phyloP scores from a whole-genome alignment of 2,329 filamentous ascomycete species.

The Cadophora gregata region DNA sequence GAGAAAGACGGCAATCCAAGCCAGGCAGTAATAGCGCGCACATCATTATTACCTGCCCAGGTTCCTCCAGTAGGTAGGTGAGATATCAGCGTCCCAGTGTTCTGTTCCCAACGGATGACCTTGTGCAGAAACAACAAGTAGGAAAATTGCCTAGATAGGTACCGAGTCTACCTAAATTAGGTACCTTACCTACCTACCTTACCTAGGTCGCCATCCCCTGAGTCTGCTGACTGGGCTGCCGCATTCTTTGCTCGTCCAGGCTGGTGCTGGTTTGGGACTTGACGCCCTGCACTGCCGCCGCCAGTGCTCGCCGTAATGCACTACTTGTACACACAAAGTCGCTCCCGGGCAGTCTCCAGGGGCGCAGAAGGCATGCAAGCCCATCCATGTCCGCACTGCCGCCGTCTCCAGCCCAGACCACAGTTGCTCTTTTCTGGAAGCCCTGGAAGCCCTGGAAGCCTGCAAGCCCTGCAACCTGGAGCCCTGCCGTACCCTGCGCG shows the following conservation, averaged over 20 bases:
- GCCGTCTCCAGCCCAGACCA: background rate
- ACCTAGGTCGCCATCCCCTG: constrained; percentile 9
- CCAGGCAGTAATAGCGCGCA: background rate
- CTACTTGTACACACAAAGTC: background rate
- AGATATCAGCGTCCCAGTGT: constrained; percentile 5
- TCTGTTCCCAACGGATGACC: constrained; percentile 7
- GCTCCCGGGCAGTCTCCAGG: background rate
- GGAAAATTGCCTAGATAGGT: too few relatives aligned
- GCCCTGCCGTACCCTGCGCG: background rate
- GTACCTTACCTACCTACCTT: too few relatives aligned
- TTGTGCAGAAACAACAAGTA: constrained; percentile 4
- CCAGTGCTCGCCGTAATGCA: background rate
- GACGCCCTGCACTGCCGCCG: background rate
- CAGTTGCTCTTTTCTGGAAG: constrained; percentile 7
- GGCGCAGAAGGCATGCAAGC: background rate
- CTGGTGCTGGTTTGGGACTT: background rate
- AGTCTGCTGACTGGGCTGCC: background rate
- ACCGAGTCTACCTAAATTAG: too few relatives aligned
- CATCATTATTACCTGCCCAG: too few relatives aligned
- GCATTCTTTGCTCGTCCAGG: background rate
- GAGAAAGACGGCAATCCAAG: background rate
- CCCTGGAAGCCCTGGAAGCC: background rate
- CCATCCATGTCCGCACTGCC: background rate
- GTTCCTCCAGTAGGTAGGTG: too few relatives aligned
- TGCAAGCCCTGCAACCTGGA: background rate